Conservation (phyloP, 1,139 yeast species). For the Geotrichum cucujoidarum region DNA sequence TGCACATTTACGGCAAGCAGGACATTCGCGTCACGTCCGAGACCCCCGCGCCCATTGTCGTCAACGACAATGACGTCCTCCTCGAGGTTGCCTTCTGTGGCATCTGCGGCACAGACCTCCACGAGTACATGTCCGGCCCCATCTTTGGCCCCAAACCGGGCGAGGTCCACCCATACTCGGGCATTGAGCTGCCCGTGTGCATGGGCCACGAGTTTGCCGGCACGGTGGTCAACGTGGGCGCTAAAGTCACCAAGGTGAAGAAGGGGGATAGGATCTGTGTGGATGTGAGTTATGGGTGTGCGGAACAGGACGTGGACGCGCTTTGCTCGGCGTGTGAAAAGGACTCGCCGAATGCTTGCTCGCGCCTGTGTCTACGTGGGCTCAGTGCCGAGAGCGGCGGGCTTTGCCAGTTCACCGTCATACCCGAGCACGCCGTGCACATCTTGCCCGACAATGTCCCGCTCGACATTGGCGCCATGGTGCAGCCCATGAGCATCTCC, state of each 20-base stretch:
- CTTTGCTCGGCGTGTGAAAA: constrained; percentile 43
- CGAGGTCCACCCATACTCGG: constrained; percentile 29
- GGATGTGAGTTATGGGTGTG: constrained; percentile 52
- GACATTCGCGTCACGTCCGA: constrained; percentile 15
- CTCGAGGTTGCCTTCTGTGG: constrained; percentile 48
- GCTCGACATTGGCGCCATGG: constrained; percentile 51
- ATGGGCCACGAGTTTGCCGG: constrained; percentile 60
- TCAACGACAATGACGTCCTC: constrained; percentile 38
- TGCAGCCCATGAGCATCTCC: constrained; percentile 54
- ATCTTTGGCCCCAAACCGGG: constrained; percentile 39
- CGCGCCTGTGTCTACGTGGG: constrained; percentile 43
- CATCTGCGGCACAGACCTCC: constrained; percentile 51
- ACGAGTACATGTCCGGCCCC: constrained; percentile 46
- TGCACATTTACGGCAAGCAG: constrained; percentile 16
- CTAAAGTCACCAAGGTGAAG: constrained; percentile 34
- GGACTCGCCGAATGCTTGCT: constrained; percentile 48
- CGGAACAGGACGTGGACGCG: constrained; percentile 33
- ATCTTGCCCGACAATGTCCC: constrained; percentile 46
- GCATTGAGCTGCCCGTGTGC: constrained; percentile 34
- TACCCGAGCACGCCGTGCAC: constrained; percentile 38
- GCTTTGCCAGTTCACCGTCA: constrained; percentile 47
- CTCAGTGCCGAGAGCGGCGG: constrained; percentile 51
- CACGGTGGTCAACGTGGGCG: constrained; percentile 38
- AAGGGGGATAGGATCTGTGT: constrained; percentile 45
- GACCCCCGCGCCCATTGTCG: constrained; percentile 7